Conservation (phyloP, 2,329 filamentous ascomycete species). For the Penicillium hordei region DNA sequence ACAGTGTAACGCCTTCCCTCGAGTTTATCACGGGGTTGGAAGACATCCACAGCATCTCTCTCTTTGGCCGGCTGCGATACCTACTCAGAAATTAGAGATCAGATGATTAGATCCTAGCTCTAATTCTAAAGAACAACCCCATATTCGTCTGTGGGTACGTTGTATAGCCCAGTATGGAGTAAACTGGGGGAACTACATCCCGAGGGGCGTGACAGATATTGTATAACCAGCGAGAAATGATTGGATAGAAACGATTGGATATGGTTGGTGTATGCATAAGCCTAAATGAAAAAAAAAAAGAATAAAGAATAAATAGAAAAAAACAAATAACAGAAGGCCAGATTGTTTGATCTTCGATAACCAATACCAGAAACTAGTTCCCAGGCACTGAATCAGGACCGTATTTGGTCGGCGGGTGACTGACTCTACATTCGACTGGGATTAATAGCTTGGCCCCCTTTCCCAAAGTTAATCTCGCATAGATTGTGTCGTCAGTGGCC, state of each 20-base stretch:
- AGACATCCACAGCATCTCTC: neutral
- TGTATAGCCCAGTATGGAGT: neutral
- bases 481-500: constrained; percentile 9
- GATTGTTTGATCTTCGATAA: neutral
- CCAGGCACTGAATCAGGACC: neutral
- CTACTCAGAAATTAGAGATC: neutral
- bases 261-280: neutral
- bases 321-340: neutral
- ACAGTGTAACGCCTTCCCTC: constrained; percentile 1
- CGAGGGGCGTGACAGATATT: neutral
- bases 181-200: neutral
- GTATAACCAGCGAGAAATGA: too few relatives aligned
- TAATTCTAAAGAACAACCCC: neutral
- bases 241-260: neutral
- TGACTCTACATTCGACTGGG: neutral
- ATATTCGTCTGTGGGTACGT: neutral
- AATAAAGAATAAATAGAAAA: too few relatives aligned
- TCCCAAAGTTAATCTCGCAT: constrained; percentile 23
- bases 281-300: too few relatives aligned
- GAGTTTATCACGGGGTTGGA: neutral
- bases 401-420: neutral
- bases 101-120: neutral
- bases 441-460: neutral
- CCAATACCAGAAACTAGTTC: neutral
- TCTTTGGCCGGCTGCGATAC: neutral